Percentiles rank a stretch among this genome's conserved stretches.
These are phyloP conservation scores for Rhynchosporium secalis DNA, from an alignment of 2,329 filamentous ascomycete species.

Conservation along the genomic window DNA sequence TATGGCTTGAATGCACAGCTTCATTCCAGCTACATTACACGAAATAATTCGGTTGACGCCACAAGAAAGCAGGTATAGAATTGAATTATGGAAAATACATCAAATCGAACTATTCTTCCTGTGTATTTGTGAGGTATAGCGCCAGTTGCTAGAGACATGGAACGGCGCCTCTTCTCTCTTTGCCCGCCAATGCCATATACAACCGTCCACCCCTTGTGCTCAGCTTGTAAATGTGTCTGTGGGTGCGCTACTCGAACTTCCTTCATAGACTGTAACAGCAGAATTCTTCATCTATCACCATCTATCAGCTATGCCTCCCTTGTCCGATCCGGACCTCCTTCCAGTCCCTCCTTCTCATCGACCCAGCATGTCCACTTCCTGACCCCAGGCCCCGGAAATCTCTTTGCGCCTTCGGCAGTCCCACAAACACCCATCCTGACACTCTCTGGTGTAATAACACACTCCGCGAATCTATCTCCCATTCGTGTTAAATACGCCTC, in stretches of 20 bases:
- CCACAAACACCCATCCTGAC: slow-evolving; percentile 30
- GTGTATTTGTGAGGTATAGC: too few species aligned
- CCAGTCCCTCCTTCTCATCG: slow-evolving; percentile 10
- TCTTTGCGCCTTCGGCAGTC: slow-evolving; percentile 28
- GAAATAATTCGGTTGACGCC: too few species aligned
- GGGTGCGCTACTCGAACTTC: background rate
- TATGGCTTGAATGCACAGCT: too few species aligned
- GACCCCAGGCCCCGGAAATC: slow-evolving; percentile 30
- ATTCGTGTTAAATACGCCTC: slow-evolving; percentile 32
- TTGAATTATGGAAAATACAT: too few species aligned
- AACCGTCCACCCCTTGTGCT: background rate
- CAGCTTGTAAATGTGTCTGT: background rate
- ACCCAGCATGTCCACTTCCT: slow-evolving; percentile 34
- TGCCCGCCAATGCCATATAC: background rate
- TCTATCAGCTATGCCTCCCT: background rate
- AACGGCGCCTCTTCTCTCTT: background rate
- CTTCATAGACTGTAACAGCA: slow-evolving; percentile 1
- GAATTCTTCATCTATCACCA: background rate
- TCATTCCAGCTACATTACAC: too few species aligned
- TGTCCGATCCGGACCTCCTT: background rate
- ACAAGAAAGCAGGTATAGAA: too few species aligned
- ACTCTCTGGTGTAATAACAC: slow-evolving; percentile 33
- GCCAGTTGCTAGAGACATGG: too few species aligned
- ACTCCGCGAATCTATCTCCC: slow-evolving; percentile 32
- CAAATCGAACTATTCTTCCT: too few species aligned